These are phyloP conservation scores for Coprinellus micaceus DNA, from an alignment of 768 basidiomycete genomes.

Conservation along the genomic window DNA sequence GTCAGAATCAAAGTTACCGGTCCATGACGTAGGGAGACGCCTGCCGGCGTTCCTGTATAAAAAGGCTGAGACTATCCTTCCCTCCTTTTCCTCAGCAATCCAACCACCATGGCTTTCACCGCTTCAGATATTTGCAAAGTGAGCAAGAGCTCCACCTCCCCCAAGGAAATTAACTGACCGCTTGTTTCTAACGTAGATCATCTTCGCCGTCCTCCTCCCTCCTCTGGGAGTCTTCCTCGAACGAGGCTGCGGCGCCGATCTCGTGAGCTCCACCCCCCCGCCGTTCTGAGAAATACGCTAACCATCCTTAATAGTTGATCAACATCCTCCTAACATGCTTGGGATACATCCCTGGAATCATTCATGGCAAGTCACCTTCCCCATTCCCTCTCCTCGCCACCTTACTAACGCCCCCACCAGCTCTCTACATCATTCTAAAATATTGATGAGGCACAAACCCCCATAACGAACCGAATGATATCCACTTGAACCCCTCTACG, in stretches of 20 bases:
- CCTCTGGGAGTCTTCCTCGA: slow-evolving; percentile 89
- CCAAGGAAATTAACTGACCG: slow-evolving; percentile 9
- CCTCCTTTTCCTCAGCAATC: too few species aligned
- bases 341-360: slow-evolving; percentile 79
- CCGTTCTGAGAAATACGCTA: slow-evolving; percentile 7
- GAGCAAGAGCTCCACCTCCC: slow-evolving; percentile 15
- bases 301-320: slow-evolving; percentile 39
- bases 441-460: slow-evolving; percentile 37
- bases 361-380: slow-evolving; percentile 47
- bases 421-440: slow-evolving; percentile 79
- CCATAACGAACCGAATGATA: background rate
- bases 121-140: slow-evolving; percentile 78
- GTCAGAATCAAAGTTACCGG: too few species aligned
- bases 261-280: slow-evolving; percentile 43
- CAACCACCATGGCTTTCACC: slow-evolving; percentile 70
- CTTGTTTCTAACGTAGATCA: slow-evolving; percentile 31
- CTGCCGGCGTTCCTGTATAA: too few species aligned
- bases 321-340: slow-evolving; percentile 78
- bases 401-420: slow-evolving; percentile 34
- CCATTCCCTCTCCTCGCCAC: background rate
- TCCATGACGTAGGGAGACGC: too few species aligned
- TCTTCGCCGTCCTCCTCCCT: slow-evolving; percentile 68
- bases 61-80: too few species aligned
- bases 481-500: background rate
- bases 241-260: slow-evolving; percentile 74